Percentiles rank a stretch among this genome's conserved stretches.
These are phyloP conservation scores for Astrothelium subdiscretum DNA, from an alignment of 495 filamentous ascomycete genomes.

Conservation along the genomic window DNA sequence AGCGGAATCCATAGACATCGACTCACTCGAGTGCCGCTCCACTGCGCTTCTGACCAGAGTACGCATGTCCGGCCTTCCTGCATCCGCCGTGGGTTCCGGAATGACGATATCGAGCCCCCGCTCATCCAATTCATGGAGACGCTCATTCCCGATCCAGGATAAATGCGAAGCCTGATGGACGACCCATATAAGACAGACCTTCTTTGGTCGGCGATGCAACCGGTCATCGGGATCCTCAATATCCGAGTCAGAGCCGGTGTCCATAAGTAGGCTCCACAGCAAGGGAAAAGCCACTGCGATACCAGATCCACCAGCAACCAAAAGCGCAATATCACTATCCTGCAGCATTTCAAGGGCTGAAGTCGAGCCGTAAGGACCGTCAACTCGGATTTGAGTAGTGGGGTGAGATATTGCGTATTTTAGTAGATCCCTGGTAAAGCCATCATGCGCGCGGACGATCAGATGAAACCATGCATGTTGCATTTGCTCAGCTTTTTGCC, in stretches of 20 bases:
- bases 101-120: conserved; percentile 38
- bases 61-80: conserved; percentile 40
- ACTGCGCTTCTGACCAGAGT: conserved; percentile 16
- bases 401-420: conserved; percentile 34
- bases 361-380: conserved; percentile 49
- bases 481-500: neutral
- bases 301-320: conserved; percentile 53
- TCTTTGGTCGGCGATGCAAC: conserved; percentile 13
- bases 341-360: conserved; percentile 33
- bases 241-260: neutral
- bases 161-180: conserved; percentile 38
- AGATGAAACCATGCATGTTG: conserved; percentile 36
- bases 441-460: conserved; percentile 44
- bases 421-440: conserved; percentile 46
- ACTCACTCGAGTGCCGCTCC: conserved; percentile 9
- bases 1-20: conserved; percentile 11
- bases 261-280: conserved; percentile 27
- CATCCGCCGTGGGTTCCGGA: conserved; percentile 39
- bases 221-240: neutral
- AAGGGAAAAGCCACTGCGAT: conserved; percentile 48
- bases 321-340: conserved; percentile 32
- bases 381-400: conserved; percentile 27
- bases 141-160: conserved; percentile 38
- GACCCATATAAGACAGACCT: conserved; percentile 47
- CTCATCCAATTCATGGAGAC: conserved; percentile 33